A percentile compares a stretch with the other conserved stretches of the same genome.
Evolutionary conservation across 2,329 filamentous ascomycete genomes (phyloP).

Genomic region (Moelleriella libera): DNA sequence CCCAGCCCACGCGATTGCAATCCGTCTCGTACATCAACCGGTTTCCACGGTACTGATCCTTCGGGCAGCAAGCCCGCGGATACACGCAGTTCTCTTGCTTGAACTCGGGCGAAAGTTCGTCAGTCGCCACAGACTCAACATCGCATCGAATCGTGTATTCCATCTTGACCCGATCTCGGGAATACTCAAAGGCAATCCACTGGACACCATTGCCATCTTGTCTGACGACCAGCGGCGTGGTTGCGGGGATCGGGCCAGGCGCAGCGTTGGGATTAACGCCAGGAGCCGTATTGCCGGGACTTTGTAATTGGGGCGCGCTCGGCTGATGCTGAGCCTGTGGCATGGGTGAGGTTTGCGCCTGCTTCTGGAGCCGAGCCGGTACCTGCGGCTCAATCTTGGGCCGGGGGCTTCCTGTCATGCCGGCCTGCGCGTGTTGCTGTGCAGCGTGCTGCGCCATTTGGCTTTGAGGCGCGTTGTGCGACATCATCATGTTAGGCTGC

Average conservation of each 20-base stretch:
- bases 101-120: conserved; percentile 74
- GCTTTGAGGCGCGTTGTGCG: conserved; percentile 41
- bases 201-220: conserved; percentile 95
- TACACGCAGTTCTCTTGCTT: conserved; percentile 98
- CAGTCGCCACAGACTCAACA: conserved; percentile 89
- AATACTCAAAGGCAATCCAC: conserved; percentile 99
- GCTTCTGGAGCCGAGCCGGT: conserved; percentile 46
- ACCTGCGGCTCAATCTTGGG: conserved; percentile 51
- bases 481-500: conserved; percentile 54
- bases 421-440: conserved; percentile 33
- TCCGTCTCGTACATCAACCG: conserved; percentile 93
- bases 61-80: conserved; percentile 82
- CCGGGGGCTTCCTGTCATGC: conserved; percentile 47
- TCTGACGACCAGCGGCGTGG: conserved; percentile 82
- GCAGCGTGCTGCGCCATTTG: conserved; percentile 45
- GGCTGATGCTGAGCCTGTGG: conserved; percentile 21
- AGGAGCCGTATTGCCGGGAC: conserved; percentile 19
- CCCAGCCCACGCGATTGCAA: conserved; percentile 99
- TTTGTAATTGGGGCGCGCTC: conserved; percentile 23
- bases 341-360: conserved; percentile 27
- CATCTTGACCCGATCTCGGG: conserved; percentile 94
- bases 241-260: conserved; percentile 90
- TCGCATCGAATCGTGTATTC: conserved; percentile 98
- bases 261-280: conserved; percentile 80
- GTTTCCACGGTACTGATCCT: conserved; percentile 94